Conservation (phyloP, 768 basidiomycete species). For the Hemileccinum impolitum region DNA sequence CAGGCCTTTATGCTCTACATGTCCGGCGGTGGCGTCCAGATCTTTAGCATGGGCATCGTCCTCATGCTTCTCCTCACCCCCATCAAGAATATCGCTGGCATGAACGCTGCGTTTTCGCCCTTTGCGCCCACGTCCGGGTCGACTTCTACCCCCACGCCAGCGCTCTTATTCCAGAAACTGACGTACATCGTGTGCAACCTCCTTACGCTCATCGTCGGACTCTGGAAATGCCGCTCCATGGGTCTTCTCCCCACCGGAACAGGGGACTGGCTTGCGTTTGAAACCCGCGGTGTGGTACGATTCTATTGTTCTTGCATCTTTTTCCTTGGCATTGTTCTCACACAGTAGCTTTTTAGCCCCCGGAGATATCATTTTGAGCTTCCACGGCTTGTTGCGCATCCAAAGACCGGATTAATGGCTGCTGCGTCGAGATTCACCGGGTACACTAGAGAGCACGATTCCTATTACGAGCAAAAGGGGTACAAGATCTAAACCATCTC, state of each 20-base stretch:
- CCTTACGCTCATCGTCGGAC: conserved; percentile 74
- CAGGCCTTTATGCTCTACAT: conserved; percentile 99
- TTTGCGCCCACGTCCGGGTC: conserved; percentile 44
- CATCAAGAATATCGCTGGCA: conserved; percentile 75
- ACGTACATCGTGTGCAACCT: conserved; percentile 72
- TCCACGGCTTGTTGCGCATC: too few relatives aligned
- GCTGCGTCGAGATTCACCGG: background rate
- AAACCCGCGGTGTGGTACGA: conserved; percentile 65
- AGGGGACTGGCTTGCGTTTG: conserved; percentile 94
- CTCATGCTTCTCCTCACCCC: conserved; percentile 88
- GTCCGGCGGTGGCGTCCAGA: conserved; percentile 93
- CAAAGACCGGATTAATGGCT: too few relatives aligned
- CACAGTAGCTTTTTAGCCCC: conserved; percentile 31
- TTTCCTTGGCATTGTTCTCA: background rate
- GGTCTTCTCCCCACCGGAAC: conserved; percentile 87
- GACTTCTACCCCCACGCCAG: conserved; percentile 36
- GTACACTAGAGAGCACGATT: conserved; percentile 9
- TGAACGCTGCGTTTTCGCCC: conserved; percentile 78
- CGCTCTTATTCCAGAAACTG: conserved; percentile 67
- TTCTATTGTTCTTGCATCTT: too few relatives aligned
- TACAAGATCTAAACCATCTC: conserved; percentile 18
- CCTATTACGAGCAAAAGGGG: conserved; percentile 18
- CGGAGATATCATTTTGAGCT: conserved; percentile 41
- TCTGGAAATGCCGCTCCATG: conserved; percentile 95
- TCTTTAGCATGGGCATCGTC: conserved; percentile 96